Evolutionary conservation across 352 stramenopile genomes (phyloP), one percentile per base, ranked within the genome.

Genomic region (Blastocystis sp.): DNA sequence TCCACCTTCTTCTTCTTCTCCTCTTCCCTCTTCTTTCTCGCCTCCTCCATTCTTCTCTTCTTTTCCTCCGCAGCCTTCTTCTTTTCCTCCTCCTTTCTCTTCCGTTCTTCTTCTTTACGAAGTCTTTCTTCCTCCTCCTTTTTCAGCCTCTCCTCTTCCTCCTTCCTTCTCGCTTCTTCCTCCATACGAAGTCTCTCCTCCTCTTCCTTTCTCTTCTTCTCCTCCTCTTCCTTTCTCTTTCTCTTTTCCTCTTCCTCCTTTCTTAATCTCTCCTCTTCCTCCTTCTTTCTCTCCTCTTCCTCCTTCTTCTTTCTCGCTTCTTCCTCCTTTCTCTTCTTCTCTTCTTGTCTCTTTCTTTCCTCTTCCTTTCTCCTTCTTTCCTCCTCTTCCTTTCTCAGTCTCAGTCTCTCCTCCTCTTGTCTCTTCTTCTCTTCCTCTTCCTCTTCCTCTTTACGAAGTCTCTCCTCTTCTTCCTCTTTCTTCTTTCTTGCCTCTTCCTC

Each of bases 381-480:
- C 14, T 77, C 68, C 28, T 77, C 68, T 42, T 57, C 28, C 38
- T 57, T 48, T 1, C 52, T 14, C 38, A 11, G 21, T 77, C 43
- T 43, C 38, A 4, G 28, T 79, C 77, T 59, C 40, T 76, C 40
- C n/a, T 76, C 59, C 24, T 87, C 60, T 48, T 77, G 24, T 28
- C 48, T 57, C 48, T 57, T 57, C 14, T 0, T 57, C 48, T 57
- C 0, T 1, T 57, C 48, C 48, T 57, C 48, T 57, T 14, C 14
- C 48, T 57, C 17, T 48, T 79, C 17, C 24, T 24, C 54, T 6
- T 42, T 79, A 3, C 38, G 3, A 17, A 14, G 11, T n/a, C 54
- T 28, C n/a, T 45, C 38, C 10, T 79, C 54, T 45, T 64, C 38
- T n/a, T 45, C 19, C 17, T 42, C 4, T 64, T 76, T 77, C 60